These are phyloP conservation scores for Scheffersomyces illinoinensis DNA, from an alignment of 1,139 yeast species.

Conservation along the genomic window DNA sequence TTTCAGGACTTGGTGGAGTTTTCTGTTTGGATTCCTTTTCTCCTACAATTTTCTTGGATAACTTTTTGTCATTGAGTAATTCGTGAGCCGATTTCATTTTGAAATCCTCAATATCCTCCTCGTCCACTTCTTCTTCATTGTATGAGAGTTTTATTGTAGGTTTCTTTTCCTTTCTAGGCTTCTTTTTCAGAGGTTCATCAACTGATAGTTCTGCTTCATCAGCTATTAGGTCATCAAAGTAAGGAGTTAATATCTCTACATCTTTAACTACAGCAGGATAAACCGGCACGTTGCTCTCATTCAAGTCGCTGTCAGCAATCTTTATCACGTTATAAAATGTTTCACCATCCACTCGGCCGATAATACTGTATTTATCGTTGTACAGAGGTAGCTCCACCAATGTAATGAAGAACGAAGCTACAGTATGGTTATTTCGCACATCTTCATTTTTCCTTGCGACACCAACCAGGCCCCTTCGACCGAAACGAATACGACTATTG, in stretches of 20 bases:
- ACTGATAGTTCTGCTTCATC: slow-evolving; percentile 6
- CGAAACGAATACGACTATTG: slow-evolving; percentile 55
- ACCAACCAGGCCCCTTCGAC: slow-evolving; percentile 58
- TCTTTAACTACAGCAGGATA: slow-evolving; percentile 51
- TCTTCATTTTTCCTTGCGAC: slow-evolving; percentile 34
- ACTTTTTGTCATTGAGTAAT: slow-evolving; percentile 25
- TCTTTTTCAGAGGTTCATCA: slow-evolving; percentile 22
- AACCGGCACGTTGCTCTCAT: slow-evolving; percentile 43
- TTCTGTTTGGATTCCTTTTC: not conserved
- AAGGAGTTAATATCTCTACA: slow-evolving; percentile 47
- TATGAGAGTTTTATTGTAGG: slow-evolving; percentile 20
- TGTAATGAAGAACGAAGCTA: slow-evolving; percentile 55
- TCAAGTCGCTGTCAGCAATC: slow-evolving; percentile 53
- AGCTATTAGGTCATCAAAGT: slow-evolving; percentile 46
- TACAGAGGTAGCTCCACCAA: slow-evolving; percentile 46
- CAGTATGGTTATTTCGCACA: slow-evolving; percentile 34
- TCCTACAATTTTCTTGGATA: slow-evolving; percentile 11
- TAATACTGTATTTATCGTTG: slow-evolving; percentile 49
- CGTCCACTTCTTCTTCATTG: slow-evolving; percentile 28
- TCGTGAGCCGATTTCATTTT: slow-evolving; percentile 57
- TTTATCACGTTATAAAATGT: slow-evolving; percentile 54
- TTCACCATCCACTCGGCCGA: slow-evolving; percentile 67
- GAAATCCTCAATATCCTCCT: slow-evolving; percentile 32
- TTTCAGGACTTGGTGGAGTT: slow-evolving; percentile 1
- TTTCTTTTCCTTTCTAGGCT: slow-evolving; percentile 18